Base-by-base conservation (phyloP, 495 filamentous ascomycete genomes). In the Penicillium pulvis region DNA sequence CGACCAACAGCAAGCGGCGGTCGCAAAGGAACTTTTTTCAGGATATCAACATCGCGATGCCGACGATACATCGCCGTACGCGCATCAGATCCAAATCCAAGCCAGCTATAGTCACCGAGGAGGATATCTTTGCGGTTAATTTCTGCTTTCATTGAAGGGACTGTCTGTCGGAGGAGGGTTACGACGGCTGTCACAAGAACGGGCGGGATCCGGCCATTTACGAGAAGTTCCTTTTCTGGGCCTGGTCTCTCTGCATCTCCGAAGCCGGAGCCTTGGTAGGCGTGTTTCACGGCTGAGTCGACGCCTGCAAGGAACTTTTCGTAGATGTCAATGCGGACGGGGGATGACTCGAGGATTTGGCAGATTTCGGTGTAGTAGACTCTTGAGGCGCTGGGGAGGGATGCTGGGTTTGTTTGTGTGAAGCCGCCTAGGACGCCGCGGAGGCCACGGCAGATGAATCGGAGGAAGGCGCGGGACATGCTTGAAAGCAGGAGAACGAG, bases 401-500 rank as follows among this genome's bases (percentile, higher is more conserved):
- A 47, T 28, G 63, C 60, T 4, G 62, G 62, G 53, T 66, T 67
- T 30, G 66, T 58, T 43, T 47, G 68, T 45, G 67, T 57, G 60
- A 74, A 75, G 41, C 73, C 71, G 7, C 67, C 64, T 41, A 74
- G 64, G 16, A 83, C 62, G 43, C 72, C 71, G 42, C 75, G 76
- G 31, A 92, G 80, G 30, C 83, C 83, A 49, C 85, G 87, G 70
- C 86, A 90, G 55, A 85, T 80, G 42, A 85, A 86, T 17, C 81
- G 81, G 51, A 93, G 75, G 62, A 92, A 87, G 45, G 84, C 82
- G 11, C 91, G 85, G 14, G 89, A 87, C 60, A 88, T 85, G 51
- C 87, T 90, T 56, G 86, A 87, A 23, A 93, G 82, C 48, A 92
- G 75, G 48, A 92, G 75, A 58, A 90, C 77, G 24, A 95, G 77